Conservation (phyloP, 768 basidiomycete species). For the Amanita pseudoporphyria region DNA sequence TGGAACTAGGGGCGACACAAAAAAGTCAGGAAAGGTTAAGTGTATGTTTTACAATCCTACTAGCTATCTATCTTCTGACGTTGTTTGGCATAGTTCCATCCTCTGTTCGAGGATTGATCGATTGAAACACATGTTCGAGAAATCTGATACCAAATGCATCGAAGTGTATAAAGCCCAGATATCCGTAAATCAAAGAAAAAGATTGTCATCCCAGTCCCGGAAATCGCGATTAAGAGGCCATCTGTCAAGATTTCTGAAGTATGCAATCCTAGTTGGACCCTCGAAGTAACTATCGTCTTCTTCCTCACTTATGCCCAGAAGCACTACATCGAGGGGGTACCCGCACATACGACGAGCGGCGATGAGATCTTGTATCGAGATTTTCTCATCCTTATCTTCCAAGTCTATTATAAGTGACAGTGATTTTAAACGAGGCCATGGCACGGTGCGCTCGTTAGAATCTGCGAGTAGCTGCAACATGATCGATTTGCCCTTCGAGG, state of each 20-base stretch:
- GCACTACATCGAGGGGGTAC: conserved; percentile 20
- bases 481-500: conserved; percentile 15
- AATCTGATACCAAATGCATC: neutral
- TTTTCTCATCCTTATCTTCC: conserved; percentile 15
- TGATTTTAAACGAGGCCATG: conserved; percentile 27
- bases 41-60: neutral
- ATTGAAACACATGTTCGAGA: neutral
- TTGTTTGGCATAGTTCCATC: conserved; percentile 30
- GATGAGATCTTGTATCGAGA: conserved; percentile 17
- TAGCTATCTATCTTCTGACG: conserved; percentile 5
- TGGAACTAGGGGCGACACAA: conserved; percentile 8
- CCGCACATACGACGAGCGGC: conserved; percentile 15
- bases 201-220: conserved; percentile 22
- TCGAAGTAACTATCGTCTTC: conserved; percentile 11
- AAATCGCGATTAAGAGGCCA: conserved; percentile 22
- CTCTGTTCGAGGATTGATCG: conserved; percentile 41
- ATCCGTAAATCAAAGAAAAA: conserved; percentile 15
- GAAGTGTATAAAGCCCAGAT: too few species aligned
- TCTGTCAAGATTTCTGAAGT: conserved; percentile 15
- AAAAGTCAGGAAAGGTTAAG: conserved; percentile 21
- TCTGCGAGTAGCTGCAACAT: conserved; percentile 21
- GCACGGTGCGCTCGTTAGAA: conserved; percentile 6
- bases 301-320: conserved; percentile 19
- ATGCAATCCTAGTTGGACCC: conserved; percentile 16
- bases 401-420: conserved; percentile 22